phyloP scores from a whole-genome alignment of 164 flowering plant genomes.

The Annona cherimola region DNA sequence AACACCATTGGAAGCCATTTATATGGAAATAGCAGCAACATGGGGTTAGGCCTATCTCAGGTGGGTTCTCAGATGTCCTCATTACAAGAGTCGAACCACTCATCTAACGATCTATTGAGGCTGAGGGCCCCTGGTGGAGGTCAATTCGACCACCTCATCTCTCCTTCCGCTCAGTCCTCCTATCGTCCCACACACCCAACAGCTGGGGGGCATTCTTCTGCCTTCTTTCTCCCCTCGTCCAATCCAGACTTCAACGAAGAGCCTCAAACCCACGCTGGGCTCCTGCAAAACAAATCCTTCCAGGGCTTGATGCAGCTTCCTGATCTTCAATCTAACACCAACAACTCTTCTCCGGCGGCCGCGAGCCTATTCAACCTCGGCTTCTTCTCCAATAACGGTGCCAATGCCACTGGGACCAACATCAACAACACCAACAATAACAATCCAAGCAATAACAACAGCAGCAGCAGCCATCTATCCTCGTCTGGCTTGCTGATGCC shows the following conservation, averaged over 20 bases:
- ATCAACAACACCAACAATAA: constrained; percentile 20
- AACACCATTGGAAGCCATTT: constrained; percentile 52
- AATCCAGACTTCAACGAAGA: constrained; percentile 38
- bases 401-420: constrained; percentile 20
- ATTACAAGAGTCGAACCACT: constrained; percentile 33
- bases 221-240: constrained; percentile 29
- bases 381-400: constrained; percentile 39
- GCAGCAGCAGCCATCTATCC: constrained; percentile 15
- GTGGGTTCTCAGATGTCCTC: constrained; percentile 38
- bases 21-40: constrained; percentile 38
- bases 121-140: constrained; percentile 34
- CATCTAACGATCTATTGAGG: constrained; percentile 33
- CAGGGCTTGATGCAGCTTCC: constrained; percentile 67
- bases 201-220: constrained; percentile 18
- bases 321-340: constrained; percentile 39
- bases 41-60: constrained; percentile 49
- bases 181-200: constrained; percentile 22
- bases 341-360: constrained; percentile 20
- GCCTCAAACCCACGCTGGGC: constrained; percentile 27
- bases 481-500: constrained; percentile 29
- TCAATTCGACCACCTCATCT: constrained; percentile 41
- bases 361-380: constrained; percentile 50
- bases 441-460: constrained; percentile 19
- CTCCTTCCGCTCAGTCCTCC: constrained; percentile 26
- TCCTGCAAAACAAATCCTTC: constrained; percentile 32